Evolutionary conservation across 805 yeast genomes (phyloP).

Genomic region (Yamadazyma akitaensis): DNA sequence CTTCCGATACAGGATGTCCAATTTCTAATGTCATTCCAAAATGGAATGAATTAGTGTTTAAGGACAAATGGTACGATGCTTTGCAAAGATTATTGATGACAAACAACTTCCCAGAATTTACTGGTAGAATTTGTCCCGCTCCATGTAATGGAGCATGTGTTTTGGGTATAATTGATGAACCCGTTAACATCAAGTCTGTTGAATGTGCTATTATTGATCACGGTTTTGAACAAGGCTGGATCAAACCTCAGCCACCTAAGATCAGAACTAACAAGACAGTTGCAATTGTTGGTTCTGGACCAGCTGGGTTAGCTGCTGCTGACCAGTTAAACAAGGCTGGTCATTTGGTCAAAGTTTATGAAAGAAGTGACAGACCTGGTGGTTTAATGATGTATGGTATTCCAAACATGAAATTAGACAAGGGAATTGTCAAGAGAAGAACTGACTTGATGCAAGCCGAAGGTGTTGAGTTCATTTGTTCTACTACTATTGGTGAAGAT

Average conservation of each 20-base stretch:
- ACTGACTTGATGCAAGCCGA: conserved; percentile 86
- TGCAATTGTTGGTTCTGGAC: conserved; percentile 94
- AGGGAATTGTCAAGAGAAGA: conserved; percentile 88
- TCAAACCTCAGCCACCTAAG: conserved; percentile 75
- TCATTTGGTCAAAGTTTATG: conserved; percentile 86
- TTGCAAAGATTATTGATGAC: conserved; percentile 89
- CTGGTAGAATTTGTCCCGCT: conserved; percentile 98
- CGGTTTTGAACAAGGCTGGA: conserved; percentile 97
- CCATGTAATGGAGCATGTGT: conserved; percentile 97
- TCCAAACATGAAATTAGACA: conserved; percentile 98
- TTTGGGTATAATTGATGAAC: conserved; percentile 87
- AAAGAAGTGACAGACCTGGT: conserved; percentile 93
- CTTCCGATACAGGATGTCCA: conserved; percentile 97
- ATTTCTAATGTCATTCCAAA: conserved; percentile 95
- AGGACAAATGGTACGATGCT: conserved; percentile 93
- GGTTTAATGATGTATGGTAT: conserved; percentile 98
- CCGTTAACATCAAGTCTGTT: conserved; percentile 94
- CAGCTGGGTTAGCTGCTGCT: conserved; percentile 95
- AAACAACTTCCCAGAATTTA: conserved; percentile 97
- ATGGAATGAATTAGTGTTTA: conserved; percentile 95
- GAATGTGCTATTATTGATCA: conserved; percentile 96
- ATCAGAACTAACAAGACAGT: conserved; percentile 79
- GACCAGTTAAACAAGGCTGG: conserved; percentile 97
- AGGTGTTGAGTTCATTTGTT: conserved; percentile 77
- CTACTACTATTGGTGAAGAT: conserved; percentile 82